phyloP scores from a whole-genome alignment of 768 basidiomycete species.

The Holtermannia corniformis region DNA sequence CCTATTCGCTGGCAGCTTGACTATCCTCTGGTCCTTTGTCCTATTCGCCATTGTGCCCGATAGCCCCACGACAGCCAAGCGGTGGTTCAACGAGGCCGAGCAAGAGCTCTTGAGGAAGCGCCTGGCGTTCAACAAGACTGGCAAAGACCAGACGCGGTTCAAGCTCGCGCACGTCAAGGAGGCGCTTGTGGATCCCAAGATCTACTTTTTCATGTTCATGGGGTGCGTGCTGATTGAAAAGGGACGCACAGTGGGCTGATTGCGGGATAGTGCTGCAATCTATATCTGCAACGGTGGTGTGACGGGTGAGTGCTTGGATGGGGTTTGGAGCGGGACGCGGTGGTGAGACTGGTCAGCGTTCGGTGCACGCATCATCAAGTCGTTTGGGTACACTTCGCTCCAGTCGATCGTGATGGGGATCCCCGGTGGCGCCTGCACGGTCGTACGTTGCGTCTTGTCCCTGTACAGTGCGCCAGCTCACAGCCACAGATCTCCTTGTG shows the following conservation, averaged over 20 bases:
- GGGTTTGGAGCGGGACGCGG: slow-evolving; percentile 9
- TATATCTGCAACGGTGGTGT: slow-evolving; percentile 37
- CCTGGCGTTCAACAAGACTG: slow-evolving; percentile 25
- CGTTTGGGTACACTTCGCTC: slow-evolving; percentile 40
- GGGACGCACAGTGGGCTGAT: not conserved
- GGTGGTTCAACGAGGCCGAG: slow-evolving; percentile 37
- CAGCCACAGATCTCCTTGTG: slow-evolving; percentile 25
- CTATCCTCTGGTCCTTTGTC: slow-evolving; percentile 37
- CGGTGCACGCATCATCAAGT: slow-evolving; percentile 40
- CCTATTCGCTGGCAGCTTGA: slow-evolving; percentile 39
- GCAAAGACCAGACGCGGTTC: slow-evolving; percentile 20
- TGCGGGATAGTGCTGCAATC: slow-evolving; percentile 26
- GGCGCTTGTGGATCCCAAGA: slow-evolving; percentile 37
- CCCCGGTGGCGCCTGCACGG: slow-evolving; percentile 41
- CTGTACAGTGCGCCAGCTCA: not conserved
- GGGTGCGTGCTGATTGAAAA: slow-evolving; percentile 10
- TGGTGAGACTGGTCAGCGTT: slow-evolving; percentile 39
- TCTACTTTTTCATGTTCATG: slow-evolving; percentile 40
- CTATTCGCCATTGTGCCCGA: slow-evolving; percentile 39
- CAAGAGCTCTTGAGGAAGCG: slow-evolving; percentile 23
- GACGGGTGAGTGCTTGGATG: slow-evolving; percentile 3
- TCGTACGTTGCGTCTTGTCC: slow-evolving; percentile 10
- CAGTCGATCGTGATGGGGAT: slow-evolving; percentile 33
- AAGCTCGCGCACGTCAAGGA: slow-evolving; percentile 32
- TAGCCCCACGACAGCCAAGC: slow-evolving; percentile 28